These are phyloP conservation scores for Domatiomyces catenatus DNA, from an alignment of 2,329 filamentous ascomycete species.

Conservation along the genomic window DNA sequence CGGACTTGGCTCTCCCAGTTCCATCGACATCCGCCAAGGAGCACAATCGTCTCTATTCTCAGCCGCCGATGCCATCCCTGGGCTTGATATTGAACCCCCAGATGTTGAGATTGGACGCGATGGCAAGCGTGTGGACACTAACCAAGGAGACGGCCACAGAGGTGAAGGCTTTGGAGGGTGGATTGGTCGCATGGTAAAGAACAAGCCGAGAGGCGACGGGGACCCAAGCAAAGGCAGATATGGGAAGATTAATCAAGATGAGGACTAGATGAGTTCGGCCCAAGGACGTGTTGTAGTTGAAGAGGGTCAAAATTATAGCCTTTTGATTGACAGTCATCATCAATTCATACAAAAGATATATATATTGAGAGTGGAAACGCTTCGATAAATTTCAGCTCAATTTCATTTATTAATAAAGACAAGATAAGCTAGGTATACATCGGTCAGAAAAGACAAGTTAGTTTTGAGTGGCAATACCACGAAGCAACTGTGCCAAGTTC, in stretches of 20 bases:
- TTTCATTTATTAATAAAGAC: no score
- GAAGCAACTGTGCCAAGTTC: no score
- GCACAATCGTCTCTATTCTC: slow-evolving; percentile 27
- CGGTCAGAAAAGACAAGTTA: no score
- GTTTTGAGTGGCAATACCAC: no score
- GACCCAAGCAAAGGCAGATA: slow-evolving; percentile 11
- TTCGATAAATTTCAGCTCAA: no score
- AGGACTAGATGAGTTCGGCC: slow-evolving; percentile 6
- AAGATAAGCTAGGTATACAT: no score
- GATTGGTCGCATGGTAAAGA: slow-evolving; percentile 48
- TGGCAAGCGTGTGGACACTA: slow-evolving; percentile 30
- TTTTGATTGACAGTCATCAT: background rate
- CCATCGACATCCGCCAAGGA: slow-evolving; percentile 43
- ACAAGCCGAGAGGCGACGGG: slow-evolving; percentile 11
- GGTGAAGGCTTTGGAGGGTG: slow-evolving; percentile 50
- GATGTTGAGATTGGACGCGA: slow-evolving; percentile 37
- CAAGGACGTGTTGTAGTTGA: background rate
- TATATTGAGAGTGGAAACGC: no score
- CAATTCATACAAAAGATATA: no score
- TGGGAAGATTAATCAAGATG: slow-evolving; percentile 15
- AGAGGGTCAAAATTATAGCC: background rate
- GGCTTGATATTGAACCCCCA: slow-evolving; percentile 67
- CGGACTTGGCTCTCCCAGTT: slow-evolving; percentile 59
- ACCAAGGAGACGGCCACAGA: slow-evolving; percentile 22
- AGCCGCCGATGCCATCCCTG: slow-evolving; percentile 57